Evolutionary conservation across 2,329 filamentous ascomycete species (phyloP), one percentile per base, ranked within the genome.

Genomic region (Xylariaceae sp.): DNA sequence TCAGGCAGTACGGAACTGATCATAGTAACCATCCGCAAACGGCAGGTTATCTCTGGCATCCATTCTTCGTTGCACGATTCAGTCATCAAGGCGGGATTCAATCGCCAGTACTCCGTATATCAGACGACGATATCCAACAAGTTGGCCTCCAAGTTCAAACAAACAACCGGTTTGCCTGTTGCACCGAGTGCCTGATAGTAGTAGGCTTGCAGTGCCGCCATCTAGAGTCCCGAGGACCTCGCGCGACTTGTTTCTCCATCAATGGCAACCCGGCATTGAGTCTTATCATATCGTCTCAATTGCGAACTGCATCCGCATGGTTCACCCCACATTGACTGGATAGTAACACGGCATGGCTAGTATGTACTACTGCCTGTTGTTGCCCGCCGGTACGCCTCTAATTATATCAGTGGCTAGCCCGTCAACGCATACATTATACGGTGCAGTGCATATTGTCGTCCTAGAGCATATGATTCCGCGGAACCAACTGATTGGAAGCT

Each of bases 201-300:
- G 56, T 56, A 47, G 44, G 45, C 56, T 45, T 55, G 51, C 58
- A 57, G 56, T 55, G 53, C 55, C 53, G 53, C 62, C 55, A 49
- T 56, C 54, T 49, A 59, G 50, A 51, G 44, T 56, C 49, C 49
- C 44, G 42, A 42, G 55, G 50, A 42, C 56, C 61, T 63, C 56
- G 23, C 48, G 23, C 45, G 47, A 57, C 37, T 56, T 66, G 59
- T 70, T 70, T 71, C 70, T 62, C 69, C 69, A 66, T 67, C 62
- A 61, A 62, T 67, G 63, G 63, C 54, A 68, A 66, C 62, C 62
- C 64, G 58, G 56, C 62, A 67, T 64, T 59, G 63, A 62, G 61
- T 63, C 61, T 64, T 62, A 60, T 61, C 59, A 61, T 66, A 61
- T 57, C 42, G 54, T 59, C 58, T 57, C 57, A 56, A 57, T 64